Conservation (phyloP, 2,329 filamentous ascomycete genomes). For the Ophiocordyceps camponoti-saundersi region DNA sequence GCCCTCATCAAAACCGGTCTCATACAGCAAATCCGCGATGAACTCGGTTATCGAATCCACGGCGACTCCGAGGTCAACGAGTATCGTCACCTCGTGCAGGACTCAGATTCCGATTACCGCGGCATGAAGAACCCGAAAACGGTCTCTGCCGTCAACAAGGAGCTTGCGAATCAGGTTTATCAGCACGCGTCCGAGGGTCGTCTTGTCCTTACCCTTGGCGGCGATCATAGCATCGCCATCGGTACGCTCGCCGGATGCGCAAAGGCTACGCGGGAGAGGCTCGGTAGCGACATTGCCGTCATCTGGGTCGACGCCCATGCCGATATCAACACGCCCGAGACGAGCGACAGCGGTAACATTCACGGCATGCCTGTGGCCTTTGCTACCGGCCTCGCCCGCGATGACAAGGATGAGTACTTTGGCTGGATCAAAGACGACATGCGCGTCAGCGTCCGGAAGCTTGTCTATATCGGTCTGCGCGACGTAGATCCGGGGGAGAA, state of each 20-base stretch:
- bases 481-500: conserved; percentile 94
- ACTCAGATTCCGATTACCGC: conserved; percentile 60
- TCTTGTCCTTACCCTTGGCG: conserved; percentile 82
- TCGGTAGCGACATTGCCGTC: conserved; percentile 72
- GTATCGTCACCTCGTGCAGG: conserved; percentile 60
- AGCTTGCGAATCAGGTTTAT: conserved; percentile 74
- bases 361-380: conserved; percentile 97
- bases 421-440: conserved; percentile 73
- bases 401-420: conserved; percentile 64
- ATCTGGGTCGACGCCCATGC: conserved; percentile 98
- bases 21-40: conserved; percentile 63
- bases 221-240: conserved; percentile 93
- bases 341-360: conserved; percentile 77
- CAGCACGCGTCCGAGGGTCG: conserved; percentile 67
- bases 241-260: conserved; percentile 80
- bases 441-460: conserved; percentile 54
- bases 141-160: conserved; percentile 69
- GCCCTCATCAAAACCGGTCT: conserved; percentile 82
- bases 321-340: conserved; percentile 94
- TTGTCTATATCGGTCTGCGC: conserved; percentile 91
- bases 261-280: conserved; percentile 68
- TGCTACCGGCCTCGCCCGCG: conserved; percentile 66
- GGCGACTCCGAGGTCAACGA: conserved; percentile 70
- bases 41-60: conserved; percentile 76
- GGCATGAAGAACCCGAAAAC: conserved; percentile 87